Percentiles rank a stretch among this genome's conserved stretches.
These are phyloP conservation scores for Mortierella sp. DNA, from an alignment of 371 early-diverging fungal species.

Conservation along the genomic window DNA sequence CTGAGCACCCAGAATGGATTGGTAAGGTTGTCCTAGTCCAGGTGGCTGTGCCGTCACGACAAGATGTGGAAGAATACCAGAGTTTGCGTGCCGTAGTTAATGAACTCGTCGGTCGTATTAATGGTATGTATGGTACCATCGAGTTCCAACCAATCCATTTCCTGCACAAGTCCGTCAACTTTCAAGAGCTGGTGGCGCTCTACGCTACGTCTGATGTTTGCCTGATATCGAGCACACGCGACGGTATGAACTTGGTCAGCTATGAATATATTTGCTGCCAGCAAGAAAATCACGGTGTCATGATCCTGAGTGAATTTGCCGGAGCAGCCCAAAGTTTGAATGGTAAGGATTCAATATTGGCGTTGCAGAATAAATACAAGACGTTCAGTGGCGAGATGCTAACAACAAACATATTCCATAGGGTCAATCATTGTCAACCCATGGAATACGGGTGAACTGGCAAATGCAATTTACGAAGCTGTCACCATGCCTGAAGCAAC, in stretches of 20 bases:
- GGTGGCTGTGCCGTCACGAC: conserved; percentile 97
- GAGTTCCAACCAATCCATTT: conserved; percentile 99
- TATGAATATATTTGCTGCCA: conserved; percentile 99
- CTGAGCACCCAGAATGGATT: conserved; percentile 92
- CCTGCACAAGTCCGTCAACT: conserved; percentile 95
- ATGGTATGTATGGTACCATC: conserved; percentile 92
- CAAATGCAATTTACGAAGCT: conserved; percentile 92
- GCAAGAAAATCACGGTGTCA: conserved; percentile 92
- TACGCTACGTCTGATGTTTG: conserved; percentile 98
- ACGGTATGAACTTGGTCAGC: conserved; percentile 99
- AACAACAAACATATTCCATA: conserved; percentile 9
- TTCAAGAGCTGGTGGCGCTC: conserved; percentile 96
- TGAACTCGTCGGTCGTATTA: conserved; percentile 96
- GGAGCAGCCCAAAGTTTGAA: conserved; percentile 99
- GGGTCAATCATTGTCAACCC: conserved; percentile 97
- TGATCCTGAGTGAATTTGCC: conserved; percentile 99
- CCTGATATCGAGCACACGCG: conserved; percentile 97
- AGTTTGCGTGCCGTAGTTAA: conserved; percentile 92
- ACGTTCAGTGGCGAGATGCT: neutral
- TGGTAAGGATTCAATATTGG: conserved; percentile 62
- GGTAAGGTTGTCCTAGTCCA: conserved; percentile 97
- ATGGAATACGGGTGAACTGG: conserved; percentile 98
- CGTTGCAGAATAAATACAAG: too few species aligned
- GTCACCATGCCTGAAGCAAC: conserved; percentile 91
- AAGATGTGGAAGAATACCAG: conserved; percentile 98